Evolutionary conservation across 1,139 yeast genomes (phyloP).

Genomic region (Lodderomyces parapsilosis): DNA sequence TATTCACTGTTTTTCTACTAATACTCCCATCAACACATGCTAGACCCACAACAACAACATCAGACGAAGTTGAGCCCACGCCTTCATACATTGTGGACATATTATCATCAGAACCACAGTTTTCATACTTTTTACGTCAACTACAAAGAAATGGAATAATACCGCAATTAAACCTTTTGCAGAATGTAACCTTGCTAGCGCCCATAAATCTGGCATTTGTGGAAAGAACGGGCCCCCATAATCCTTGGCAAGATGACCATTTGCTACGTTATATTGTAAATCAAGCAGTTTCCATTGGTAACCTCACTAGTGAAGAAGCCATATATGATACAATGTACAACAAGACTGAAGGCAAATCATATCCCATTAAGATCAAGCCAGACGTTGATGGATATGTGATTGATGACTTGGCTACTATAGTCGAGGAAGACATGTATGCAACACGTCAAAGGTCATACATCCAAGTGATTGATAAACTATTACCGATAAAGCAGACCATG

Average conservation of each 20-base stretch:
- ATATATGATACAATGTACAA: slow-evolving; percentile 32
- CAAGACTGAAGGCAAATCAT: slow-evolving; percentile 16
- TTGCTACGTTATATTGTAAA: slow-evolving; percentile 35
- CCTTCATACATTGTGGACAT: slow-evolving; percentile 71
- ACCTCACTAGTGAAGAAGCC: slow-evolving; percentile 26
- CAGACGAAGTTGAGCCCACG: slow-evolving; percentile 18
- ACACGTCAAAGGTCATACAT: slow-evolving; percentile 69
- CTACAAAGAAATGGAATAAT: slow-evolving; percentile 69
- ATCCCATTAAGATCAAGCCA: slow-evolving; percentile 30
- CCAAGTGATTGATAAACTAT: slow-evolving; percentile 62
- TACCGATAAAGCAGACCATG: slow-evolving; percentile 43
- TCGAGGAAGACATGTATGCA: slow-evolving; percentile 66
- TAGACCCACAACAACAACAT: slow-evolving; percentile 6
- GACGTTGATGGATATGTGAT: slow-evolving; percentile 33
- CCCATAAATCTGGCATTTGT: slow-evolving; percentile 84
- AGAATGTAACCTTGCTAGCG: slow-evolving; percentile 75
- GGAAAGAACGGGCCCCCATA: slow-evolving; percentile 5
- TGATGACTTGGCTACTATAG: slow-evolving; percentile 52
- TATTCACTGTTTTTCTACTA: neutral
- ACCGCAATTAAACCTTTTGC: slow-evolving; percentile 62
- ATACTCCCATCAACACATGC: neutral
- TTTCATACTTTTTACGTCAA: slow-evolving; percentile 63
- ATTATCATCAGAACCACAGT: slow-evolving; percentile 70
- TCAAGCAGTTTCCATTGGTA: slow-evolving; percentile 37
- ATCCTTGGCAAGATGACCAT: slow-evolving; percentile 16